Evolutionary conservation across 805 yeast genomes (phyloP), one percentile per base, ranked within the genome.

Genomic region (Hagleromyces aurorensis): DNA sequence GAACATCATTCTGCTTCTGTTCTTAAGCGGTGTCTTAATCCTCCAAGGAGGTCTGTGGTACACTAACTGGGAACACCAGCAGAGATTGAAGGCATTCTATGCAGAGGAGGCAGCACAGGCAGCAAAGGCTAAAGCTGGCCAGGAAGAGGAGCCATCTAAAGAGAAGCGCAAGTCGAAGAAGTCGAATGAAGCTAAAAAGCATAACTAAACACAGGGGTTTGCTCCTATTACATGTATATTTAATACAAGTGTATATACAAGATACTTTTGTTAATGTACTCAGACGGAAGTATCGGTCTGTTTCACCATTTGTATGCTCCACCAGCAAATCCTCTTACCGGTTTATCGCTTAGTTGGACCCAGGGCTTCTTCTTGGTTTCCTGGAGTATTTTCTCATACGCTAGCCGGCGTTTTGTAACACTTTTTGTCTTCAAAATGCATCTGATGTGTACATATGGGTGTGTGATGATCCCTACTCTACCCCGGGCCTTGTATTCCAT

Each of bases 1-100:
- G 16, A 78, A 79, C 58, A 69, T 79, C 21, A 78, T 89, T 66
- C 66, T 83, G 43, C 72, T 81, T 6, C 55, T 84, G 31, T 65
- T 81, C 11, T 62, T 87, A 30, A 51, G 73, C 13, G 96, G 96
- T 41, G 81, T 86, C n/a, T 59, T 86, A 23, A 66, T 82, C 7
- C 69, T 91, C 44, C 97, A 91, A 62, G 76, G 72, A 30, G 96
- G 96, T 20, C 69, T 89, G 49, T 84, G 81, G 71, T 89, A 81
- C 61, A 94, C 94, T 17, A 73, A 72, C 46, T 68, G 74, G 70
- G 80, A 75, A 15, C 61, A 55, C 41, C 55, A 59, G 36, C 52
- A 50, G 23, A 58, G 67, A 50, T 42, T 63, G 28, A 48, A 44
- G 15, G 36, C 30, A 13, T 61, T 58, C 36, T 40, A 45, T 28